A percentile compares a stretch with the other conserved stretches of the same genome.
Conservation (phyloP, 768 basidiomycete species). For the Strobilomyces dryophilus region DNA sequence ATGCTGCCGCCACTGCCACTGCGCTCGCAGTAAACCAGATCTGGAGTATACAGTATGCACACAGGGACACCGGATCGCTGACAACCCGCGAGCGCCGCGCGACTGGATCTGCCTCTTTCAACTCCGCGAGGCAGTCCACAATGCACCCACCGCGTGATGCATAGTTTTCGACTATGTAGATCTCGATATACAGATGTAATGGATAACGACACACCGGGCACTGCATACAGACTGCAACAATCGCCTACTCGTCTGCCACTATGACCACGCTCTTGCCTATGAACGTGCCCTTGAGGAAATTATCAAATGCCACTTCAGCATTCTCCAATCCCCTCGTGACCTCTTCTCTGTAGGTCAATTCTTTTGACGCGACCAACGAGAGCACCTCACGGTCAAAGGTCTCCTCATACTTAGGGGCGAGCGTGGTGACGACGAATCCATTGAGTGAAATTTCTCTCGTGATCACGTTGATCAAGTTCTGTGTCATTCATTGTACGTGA, state of each 20-base stretch:
- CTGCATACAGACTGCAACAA: too few relatives aligned
- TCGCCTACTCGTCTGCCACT: not conserved
- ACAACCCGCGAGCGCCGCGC: too few relatives aligned
- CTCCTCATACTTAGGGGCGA: constrained; percentile 32
- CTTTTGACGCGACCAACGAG: constrained; percentile 38
- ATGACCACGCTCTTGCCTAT: not conserved
- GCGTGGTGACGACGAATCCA: constrained; percentile 39
- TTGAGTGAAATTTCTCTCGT: constrained; percentile 38
- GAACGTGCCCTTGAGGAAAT: constrained; percentile 8
- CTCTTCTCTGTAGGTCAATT: constrained; percentile 46
- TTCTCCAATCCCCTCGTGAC: constrained; percentile 38
- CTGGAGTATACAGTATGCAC: too few relatives aligned
- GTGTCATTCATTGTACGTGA: not conserved
- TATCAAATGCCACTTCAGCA: constrained; percentile 4
- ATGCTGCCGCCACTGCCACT: too few relatives aligned
- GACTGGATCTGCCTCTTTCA: too few relatives aligned
- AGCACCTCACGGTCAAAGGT: constrained; percentile 43
- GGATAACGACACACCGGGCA: too few relatives aligned
- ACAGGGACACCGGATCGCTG: too few relatives aligned
- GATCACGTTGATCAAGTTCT: constrained; percentile 39
- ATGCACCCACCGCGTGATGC: too few relatives aligned
- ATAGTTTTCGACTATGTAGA: too few relatives aligned
- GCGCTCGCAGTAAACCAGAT: too few relatives aligned
- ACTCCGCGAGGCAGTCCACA: too few relatives aligned
- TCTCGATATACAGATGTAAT: too few relatives aligned